Percentiles rank a stretch among this genome's conserved stretches.
phyloP scores from a whole-genome alignment of 2,329 filamentous ascomycete species.

The Akanthomyces uredinophilus region DNA sequence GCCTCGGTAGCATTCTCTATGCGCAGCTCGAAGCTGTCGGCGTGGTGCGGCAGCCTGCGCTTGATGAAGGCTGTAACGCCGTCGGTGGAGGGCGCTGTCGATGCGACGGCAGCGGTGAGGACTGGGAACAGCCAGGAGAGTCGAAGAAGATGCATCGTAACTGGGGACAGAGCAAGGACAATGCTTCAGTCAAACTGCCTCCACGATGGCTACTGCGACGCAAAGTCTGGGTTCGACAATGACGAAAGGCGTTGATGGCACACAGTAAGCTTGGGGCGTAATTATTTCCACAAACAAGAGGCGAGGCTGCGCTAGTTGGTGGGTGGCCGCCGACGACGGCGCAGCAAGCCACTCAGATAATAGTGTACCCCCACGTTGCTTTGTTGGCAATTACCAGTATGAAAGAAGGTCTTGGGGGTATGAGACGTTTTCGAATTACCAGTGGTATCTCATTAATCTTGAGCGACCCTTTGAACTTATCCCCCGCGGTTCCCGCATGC shows the following conservation, averaged over 20 bases:
- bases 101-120: not conserved
- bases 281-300: not conserved
- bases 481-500: too few species aligned
- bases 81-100: not conserved
- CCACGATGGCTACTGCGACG: not conserved
- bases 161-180: not conserved
- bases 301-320: not conserved
- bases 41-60: constrained; percentile 19
- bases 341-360: not conserved
- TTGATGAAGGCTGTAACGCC: constrained; percentile 18
- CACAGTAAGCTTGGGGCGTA: not conserved
- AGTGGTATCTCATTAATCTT: too few species aligned
- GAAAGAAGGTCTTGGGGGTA: too few species aligned
- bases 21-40: constrained; percentile 16
- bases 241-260: not conserved
- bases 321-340: not conserved
- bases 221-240: not conserved
- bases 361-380: not conserved
- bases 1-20: not conserved
- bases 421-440: too few species aligned
- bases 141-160: constrained; percentile 1
- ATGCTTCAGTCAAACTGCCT: not conserved
- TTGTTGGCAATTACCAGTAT: too few species aligned
- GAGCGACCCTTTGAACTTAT: too few species aligned
- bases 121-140: not conserved